Evolutionary conservation across 306 rosid species (phyloP).

Genomic region (Cucurbita maxima): DNA sequence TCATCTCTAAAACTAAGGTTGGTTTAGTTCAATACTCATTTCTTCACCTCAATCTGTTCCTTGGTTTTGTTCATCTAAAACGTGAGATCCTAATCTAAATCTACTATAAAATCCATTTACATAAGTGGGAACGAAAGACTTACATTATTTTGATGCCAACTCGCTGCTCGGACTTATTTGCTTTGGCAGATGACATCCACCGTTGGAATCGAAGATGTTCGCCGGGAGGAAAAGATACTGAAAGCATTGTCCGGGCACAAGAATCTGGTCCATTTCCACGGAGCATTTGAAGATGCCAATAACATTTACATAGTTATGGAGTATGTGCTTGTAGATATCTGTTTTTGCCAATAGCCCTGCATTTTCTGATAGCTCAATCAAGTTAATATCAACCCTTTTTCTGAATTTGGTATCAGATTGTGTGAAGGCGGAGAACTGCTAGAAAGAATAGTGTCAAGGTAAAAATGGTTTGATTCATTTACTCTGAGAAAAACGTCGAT

Average conservation of each 20-base stretch:
- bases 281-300: conserved; percentile 73
- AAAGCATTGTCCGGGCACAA: conserved; percentile 79
- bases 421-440: conserved; percentile 96
- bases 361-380: not conserved
- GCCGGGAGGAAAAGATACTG: conserved; percentile 93
- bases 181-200: conserved; percentile 78
- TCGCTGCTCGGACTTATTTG: not conserved
- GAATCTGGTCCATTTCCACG: conserved; percentile 77
- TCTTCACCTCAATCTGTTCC: too few species aligned
- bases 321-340: conserved; percentile 27
- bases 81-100: not conserved
- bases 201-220: conserved; percentile 85
- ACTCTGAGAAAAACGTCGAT: not conserved
- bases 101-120: not conserved
- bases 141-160: not conserved
- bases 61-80: not conserved
- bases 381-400: not conserved
- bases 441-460: conserved; percentile 91
- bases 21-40: too few species aligned
- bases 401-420: conserved; percentile 30
- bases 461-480: not conserved
- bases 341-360: not conserved
- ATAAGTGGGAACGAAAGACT: not conserved
- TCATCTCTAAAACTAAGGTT: conserved; percentile 86
- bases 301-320: conserved; percentile 94